A percentile compares a stretch with the other conserved stretches of the same genome.
Conservation (phyloP, 2,329 filamentous ascomycete genomes). For the Sarocladium kiliense region DNA sequence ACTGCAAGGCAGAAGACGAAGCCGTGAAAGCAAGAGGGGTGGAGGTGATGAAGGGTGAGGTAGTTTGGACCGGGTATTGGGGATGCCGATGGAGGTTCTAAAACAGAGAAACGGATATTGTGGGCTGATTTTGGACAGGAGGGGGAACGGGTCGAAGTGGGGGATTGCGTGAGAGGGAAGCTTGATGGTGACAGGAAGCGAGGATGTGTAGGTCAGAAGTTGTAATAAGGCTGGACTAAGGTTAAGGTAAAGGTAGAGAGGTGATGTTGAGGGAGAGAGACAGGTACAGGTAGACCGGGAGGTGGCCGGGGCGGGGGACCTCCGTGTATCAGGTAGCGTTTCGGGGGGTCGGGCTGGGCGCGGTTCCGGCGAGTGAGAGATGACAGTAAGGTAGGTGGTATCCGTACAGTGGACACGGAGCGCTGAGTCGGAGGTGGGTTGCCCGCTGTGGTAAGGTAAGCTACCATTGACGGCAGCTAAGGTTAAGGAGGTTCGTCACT, state of each 20-base stretch:
- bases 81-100: not conserved
- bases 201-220: not conserved
- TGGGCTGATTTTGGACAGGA: not conserved
- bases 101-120: conserved; percentile 2
- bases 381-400: not conserved
- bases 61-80: not conserved
- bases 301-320: not conserved
- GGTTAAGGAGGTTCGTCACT: too few species aligned
- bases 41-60: too few species aligned
- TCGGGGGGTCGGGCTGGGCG: not conserved
- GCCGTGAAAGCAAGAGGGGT: too few species aligned
- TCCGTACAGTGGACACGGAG: not conserved
- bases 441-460: not conserved
- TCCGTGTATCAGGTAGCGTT: conserved; percentile 10
- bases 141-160: not conserved
- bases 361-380: not conserved
- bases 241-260: not conserved
- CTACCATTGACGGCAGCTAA: not conserved
- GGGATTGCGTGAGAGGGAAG: not conserved
- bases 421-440: not conserved
- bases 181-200: too few species aligned
- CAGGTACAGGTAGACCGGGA: not conserved
- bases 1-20: too few species aligned
- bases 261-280: too few species aligned
- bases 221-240: not conserved